Percentiles rank a stretch among this genome's conserved stretches.
phyloP scores from a whole-genome alignment of 192 early-diverging fungal species.

The Linnemannia elongata region DNA sequence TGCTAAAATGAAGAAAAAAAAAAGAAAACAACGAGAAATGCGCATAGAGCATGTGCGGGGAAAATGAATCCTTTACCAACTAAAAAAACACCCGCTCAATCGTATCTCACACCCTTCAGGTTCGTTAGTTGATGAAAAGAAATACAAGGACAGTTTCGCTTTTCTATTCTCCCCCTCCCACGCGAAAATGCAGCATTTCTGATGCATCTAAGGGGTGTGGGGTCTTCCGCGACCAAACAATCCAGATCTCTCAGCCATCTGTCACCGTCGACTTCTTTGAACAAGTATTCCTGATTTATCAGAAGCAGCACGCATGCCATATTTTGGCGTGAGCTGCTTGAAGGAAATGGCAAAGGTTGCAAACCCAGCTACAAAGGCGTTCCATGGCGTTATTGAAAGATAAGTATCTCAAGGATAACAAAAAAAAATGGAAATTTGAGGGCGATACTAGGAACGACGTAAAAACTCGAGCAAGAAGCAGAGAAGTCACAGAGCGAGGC shows the following conservation, averaged over 20 bases:
- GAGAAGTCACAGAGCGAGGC: constrained; percentile 13
- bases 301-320: constrained; percentile 29
- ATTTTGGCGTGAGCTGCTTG: constrained; percentile 19
- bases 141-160: no score
- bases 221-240: constrained; percentile 4
- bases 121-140: no score
- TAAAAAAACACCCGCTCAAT: no score
- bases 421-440: constrained; percentile 22
- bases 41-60: no score
- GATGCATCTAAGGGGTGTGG: no score
- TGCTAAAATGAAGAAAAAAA: no score
- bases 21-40: no score
- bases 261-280: constrained; percentile 28
- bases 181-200: no score
- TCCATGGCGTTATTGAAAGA: constrained; percentile 20
- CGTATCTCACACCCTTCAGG: no score
- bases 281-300: constrained; percentile 18
- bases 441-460: constrained; percentile 14
- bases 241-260: constrained; percentile 22
- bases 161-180: no score
- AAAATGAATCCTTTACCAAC: no score
- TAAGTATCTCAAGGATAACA: constrained; percentile 11
- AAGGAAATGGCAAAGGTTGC: constrained; percentile 16
- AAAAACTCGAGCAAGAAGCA: constrained; percentile 17
- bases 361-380: constrained; percentile 10